Conservation (phyloP, 306 rosid genomes). For the Malus asiatica region DNA sequence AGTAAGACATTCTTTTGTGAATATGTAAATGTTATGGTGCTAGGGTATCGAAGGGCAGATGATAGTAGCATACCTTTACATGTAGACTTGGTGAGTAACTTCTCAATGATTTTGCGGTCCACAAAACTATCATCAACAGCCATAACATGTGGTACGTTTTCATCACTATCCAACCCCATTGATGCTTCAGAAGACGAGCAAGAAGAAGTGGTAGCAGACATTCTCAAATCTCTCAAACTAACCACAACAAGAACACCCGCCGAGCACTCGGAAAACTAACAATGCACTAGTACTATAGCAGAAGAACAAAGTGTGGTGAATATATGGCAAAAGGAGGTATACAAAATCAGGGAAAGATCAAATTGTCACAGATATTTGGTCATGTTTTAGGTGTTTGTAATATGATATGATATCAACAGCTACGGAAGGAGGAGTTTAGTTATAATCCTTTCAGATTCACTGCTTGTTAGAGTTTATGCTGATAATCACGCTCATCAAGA, state of each 20-base stretch:
- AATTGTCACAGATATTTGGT: background rate
- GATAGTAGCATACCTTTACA: constrained; percentile 7
- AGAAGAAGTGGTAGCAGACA: background rate
- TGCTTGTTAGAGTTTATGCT: background rate
- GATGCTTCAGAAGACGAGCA: background rate
- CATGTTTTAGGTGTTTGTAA: background rate
- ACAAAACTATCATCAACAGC: constrained; percentile 27
- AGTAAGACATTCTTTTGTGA: too few relatives aligned
- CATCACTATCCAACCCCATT: background rate
- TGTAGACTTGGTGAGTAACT: constrained; percentile 16
- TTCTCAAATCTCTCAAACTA: background rate
- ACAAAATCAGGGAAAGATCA: background rate
- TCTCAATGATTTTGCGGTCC: constrained; percentile 23
- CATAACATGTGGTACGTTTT: constrained; percentile 13
- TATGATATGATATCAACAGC: background rate
- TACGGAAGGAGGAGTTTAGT: background rate
- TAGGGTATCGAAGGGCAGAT: background rate
- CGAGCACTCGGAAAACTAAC: background rate
- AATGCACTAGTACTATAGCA: background rate
- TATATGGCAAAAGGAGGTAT: background rate
- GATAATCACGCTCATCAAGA: background rate
- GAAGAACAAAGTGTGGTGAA: background rate
- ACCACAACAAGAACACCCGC: too few relatives aligned
- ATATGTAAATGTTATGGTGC: too few relatives aligned
- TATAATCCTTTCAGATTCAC: background rate